A percentile compares a stretch with the other conserved stretches of the same genome.
Conservation (phyloP, 2,329 filamentous ascomycete species). For the Bimuria novae-zelandiae region DNA sequence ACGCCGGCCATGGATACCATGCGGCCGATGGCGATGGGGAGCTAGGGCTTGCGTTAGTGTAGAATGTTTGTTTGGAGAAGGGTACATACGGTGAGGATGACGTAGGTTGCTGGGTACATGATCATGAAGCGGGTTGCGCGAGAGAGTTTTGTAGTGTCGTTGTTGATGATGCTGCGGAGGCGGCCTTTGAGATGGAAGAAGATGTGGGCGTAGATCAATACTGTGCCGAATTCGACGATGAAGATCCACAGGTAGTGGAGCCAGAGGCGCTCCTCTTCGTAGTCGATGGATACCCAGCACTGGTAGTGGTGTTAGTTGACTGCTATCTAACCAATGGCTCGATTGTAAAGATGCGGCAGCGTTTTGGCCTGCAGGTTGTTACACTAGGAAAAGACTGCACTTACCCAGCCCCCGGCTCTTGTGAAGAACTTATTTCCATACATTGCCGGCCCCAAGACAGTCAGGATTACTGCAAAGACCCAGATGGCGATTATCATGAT, state of each 20-base stretch:
- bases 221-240: conserved; percentile 56
- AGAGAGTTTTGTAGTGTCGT: conserved; percentile 41
- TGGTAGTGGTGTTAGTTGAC: no score
- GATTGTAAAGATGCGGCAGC: no score
- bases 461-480: conserved; percentile 52
- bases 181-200: conserved; percentile 55
- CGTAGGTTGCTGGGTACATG: conserved; percentile 69
- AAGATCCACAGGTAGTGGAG: conserved; percentile 61
- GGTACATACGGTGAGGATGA: conserved; percentile 60
- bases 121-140: conserved; percentile 62
- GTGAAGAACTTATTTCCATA: conserved; percentile 52
- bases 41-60: no score
- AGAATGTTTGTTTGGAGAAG: not conserved
- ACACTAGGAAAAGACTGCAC: conserved; percentile 16
- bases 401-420: conserved; percentile 58
- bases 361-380: no score
- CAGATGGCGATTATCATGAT: conserved; percentile 51
- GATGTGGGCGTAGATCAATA: conserved; percentile 55
- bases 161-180: conserved; percentile 45
- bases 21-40: conserved; percentile 61
- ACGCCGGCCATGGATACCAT: conserved; percentile 46
- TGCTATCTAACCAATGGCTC: no score
- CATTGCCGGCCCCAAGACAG: conserved; percentile 52
- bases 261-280: conserved; percentile 54
- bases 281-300: conserved; percentile 56